Evolutionary conservation across 768 basidiomycete genomes (phyloP).

Genomic region (Leccinum variicolor): DNA sequence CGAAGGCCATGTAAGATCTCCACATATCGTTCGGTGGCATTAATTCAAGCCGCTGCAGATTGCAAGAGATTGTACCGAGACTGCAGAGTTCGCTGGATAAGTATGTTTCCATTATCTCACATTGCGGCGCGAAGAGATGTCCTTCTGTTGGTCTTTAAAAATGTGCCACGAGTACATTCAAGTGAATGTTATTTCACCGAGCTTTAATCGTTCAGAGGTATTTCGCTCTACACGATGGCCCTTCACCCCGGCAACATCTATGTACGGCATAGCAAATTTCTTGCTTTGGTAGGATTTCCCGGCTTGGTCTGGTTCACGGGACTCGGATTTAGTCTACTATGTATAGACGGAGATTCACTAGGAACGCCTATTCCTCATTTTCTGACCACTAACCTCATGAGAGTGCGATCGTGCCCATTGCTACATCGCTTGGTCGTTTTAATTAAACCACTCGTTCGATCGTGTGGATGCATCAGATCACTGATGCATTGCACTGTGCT

Average conservation of each 20-base stretch:
- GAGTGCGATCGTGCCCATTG: not conserved
- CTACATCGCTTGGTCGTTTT: not conserved
- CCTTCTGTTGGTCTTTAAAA: slow-evolving; percentile 16
- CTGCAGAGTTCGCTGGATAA: slow-evolving; percentile 48
- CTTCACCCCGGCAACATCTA: not conserved
- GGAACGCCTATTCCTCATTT: slow-evolving; percentile 9
- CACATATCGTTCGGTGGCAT: not conserved
- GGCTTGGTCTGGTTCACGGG: not conserved
- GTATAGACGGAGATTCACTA: slow-evolving; percentile 17
- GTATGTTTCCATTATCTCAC: slow-evolving; percentile 5
- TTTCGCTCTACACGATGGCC: not conserved
- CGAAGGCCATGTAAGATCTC: slow-evolving; percentile 74
- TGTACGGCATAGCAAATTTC: not conserved
- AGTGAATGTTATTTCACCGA: slow-evolving; percentile 15
- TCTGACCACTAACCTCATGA: not conserved
- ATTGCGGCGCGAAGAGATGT: slow-evolving; percentile 9
- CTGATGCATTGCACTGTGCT: not conserved
- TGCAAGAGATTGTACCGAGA: slow-evolving; percentile 63
- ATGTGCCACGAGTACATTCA: slow-evolving; percentile 7
- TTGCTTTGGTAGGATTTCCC: not conserved
- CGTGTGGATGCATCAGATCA: not conserved
- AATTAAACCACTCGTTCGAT: not conserved
- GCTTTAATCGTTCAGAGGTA: slow-evolving; percentile 1
- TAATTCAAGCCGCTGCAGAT: slow-evolving; percentile 39
- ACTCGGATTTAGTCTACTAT: slow-evolving; percentile 1